A percentile compares a stretch with the other conserved stretches of the same genome.
Conservation (phyloP, 768 basidiomycete species). For the Suillus hirtellus region DNA sequence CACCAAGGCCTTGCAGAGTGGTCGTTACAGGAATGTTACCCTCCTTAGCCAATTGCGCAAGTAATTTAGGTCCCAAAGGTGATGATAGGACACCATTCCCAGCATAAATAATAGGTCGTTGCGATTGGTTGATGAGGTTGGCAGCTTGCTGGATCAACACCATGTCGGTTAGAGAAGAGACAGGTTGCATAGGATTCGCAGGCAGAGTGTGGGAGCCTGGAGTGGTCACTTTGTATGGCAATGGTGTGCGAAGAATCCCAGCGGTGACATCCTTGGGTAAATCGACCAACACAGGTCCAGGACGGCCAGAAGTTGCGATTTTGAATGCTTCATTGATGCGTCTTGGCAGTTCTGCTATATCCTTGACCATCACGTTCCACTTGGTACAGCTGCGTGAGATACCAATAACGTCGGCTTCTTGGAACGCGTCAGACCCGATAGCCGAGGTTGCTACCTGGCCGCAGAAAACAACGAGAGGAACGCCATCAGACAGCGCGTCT, state of each 20-base stretch:
- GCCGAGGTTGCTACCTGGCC: conserved; percentile 99
- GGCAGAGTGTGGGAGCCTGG: conserved; percentile 81
- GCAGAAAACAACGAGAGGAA: conserved; percentile 92
- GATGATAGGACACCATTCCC: conserved; percentile 88
- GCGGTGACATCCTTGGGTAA: conserved; percentile 99
- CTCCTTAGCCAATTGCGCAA: conserved; percentile 72
- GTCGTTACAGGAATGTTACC: conserved; percentile 98
- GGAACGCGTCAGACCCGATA: conserved; percentile 99
- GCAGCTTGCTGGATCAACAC: conserved; percentile 81
- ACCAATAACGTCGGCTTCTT: conserved; percentile 96
- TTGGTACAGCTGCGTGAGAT: conserved; percentile 98
- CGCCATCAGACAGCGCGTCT: conserved; percentile 92
- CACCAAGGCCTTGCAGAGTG: conserved; percentile 93
- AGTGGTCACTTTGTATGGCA: conserved; percentile 84
- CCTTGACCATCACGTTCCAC: conserved; percentile 99
- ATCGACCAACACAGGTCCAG: conserved; percentile 97
- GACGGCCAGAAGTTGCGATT: conserved; percentile 95
- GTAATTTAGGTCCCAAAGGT: conserved; percentile 77
- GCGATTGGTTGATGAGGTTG: conserved; percentile 85
- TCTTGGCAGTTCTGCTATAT: conserved; percentile 89
- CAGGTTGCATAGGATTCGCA: conserved; percentile 63
- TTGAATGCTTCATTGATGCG: conserved; percentile 99
- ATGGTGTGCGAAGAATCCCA: conserved; percentile 78
- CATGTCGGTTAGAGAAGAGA: conserved; percentile 60
- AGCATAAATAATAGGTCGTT: conserved; percentile 90